Base-by-base conservation (phyloP, 2,329 filamentous ascomycete genomes). In the Sporothrix mexicana region DNA sequence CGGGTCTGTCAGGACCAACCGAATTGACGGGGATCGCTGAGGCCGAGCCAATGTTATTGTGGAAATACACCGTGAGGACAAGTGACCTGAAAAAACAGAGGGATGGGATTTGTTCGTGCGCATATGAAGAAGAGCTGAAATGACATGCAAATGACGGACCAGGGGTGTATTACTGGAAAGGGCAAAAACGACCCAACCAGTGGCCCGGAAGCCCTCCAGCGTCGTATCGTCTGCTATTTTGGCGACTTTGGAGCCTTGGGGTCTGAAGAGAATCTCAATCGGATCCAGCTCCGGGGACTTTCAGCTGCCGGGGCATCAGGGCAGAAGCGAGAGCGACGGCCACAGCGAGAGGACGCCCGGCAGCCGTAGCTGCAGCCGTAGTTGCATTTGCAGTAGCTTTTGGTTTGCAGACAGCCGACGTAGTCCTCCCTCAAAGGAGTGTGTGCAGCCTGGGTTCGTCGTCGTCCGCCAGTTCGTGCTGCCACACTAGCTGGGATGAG, bases 101-200 rank as follows among this genome's bases (percentile, higher is more conserved):
- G 23, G 30, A 49, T 49, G 45, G 64, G 64, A 67, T 30, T 36
- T 67, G 45, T 36, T 13, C 20, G 45, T 36, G 64, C 45, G 51
- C 13, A 36, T 45, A 47, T 47, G 62, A 20, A 30, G 43, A 66
- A 66, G 20, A 70, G 53, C 68, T 59, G 41, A 59, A 70, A 70
- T 70, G 69, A 70, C 69, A 70, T 61, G 41, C 43, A 45, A 47
- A 70, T 70, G 69, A 70, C 69, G 64, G 64, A 12, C 20, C 43
- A 20, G 62, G 20, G 43, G 17, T 15, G 43, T 15, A 36, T 7
- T 36, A 7, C 51, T 20, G 55, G 23, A 59, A 23, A 13, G 55
- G 12, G 55, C 13, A 7, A 20, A 25, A 12, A 36, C 25, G 10
- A 15, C 1, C 23, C 64, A 67, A 36, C 64, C 64, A 67, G 20